Evolutionary conservation across 2,329 filamentous ascomycete species (phyloP).

Genomic region (Sarocladiaceae sp.): DNA sequence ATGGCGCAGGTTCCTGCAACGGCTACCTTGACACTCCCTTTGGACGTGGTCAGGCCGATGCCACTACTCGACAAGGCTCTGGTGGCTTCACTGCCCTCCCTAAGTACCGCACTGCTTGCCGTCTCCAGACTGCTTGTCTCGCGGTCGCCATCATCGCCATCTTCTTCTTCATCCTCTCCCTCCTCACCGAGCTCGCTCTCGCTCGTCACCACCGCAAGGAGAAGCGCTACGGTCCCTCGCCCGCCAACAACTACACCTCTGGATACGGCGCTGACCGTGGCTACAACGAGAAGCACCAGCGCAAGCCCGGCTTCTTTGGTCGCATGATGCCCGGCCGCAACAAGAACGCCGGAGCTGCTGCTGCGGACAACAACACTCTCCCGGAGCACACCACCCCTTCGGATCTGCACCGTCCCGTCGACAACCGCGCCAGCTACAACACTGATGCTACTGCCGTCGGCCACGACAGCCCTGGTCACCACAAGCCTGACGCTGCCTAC

Average conservation of each 20-base stretch:
- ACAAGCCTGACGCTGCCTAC: constrained; percentile 19
- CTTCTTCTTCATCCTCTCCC: constrained; percentile 69
- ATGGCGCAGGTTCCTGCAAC: constrained; percentile 59
- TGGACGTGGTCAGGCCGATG: constrained; percentile 53
- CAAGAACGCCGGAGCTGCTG: constrained; percentile 16
- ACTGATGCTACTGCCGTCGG: constrained; percentile 30
- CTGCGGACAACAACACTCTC: constrained; percentile 24
- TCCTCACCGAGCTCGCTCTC: constrained; percentile 61
- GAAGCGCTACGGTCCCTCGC: constrained; percentile 57
- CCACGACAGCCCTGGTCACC: constrained; percentile 18
- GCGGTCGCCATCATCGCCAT: constrained; percentile 72
- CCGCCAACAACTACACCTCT: constrained; percentile 52
- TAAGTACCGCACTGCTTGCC: constrained; percentile 53
- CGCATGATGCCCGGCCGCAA: constrained; percentile 22
- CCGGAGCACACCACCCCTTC: constrained; percentile 34
- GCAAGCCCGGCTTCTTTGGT: constrained; percentile 22
- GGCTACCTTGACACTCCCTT: constrained; percentile 58
- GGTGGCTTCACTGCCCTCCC: constrained; percentile 43
- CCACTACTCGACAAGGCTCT: constrained; percentile 35
- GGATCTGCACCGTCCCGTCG: constrained; percentile 27
- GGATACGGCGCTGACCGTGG: constrained; percentile 30
- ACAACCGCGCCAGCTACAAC: constrained; percentile 34
- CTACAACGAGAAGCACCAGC: constrained; percentile 4
- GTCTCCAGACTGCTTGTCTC: constrained; percentile 69
- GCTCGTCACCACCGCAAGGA: constrained; percentile 67